phyloP scores from a whole-genome alignment of 2,329 filamentous ascomycete species.

The Blastomyces gilchristii region DNA sequence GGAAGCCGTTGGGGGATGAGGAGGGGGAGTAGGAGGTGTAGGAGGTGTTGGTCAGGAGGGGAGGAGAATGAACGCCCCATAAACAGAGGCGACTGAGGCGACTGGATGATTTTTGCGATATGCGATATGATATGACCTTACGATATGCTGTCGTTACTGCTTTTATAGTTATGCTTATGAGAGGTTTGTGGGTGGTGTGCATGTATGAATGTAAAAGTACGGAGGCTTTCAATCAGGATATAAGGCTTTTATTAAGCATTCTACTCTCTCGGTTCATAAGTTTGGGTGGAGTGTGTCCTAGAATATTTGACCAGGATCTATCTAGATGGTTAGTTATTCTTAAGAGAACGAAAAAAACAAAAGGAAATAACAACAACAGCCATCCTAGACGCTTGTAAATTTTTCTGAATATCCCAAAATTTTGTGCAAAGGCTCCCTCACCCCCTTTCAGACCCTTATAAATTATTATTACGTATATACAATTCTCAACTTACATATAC shows the following conservation, averaged over 20 bases:
- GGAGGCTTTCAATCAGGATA: not conserved
- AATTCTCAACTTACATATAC: no score
- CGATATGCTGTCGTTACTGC: not conserved
- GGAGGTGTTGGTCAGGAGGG: not conserved
- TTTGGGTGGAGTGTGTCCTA: no score
- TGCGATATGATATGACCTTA: not conserved
- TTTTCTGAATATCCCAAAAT: no score
- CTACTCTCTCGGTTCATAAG: not conserved
- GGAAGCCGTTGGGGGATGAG: constrained; percentile 12
- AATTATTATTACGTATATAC: no score
- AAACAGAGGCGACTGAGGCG: not conserved
- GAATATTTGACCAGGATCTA: no score
- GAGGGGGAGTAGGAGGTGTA: not conserved
- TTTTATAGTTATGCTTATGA: not conserved
- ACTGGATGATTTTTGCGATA: not conserved
- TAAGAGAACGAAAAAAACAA: no score
- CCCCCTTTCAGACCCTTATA: no score
- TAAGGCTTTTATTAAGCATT: not conserved
- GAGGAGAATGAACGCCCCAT: no score
- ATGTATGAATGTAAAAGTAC: not conserved
- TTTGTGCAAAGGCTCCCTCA: no score
- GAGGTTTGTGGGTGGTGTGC: not conserved
- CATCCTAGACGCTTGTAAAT: no score
- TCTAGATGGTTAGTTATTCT: no score
- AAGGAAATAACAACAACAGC: no score